phyloP scores from a whole-genome alignment of 2,329 filamentous ascomycete species.

The Podosphaera aphanis region DNA sequence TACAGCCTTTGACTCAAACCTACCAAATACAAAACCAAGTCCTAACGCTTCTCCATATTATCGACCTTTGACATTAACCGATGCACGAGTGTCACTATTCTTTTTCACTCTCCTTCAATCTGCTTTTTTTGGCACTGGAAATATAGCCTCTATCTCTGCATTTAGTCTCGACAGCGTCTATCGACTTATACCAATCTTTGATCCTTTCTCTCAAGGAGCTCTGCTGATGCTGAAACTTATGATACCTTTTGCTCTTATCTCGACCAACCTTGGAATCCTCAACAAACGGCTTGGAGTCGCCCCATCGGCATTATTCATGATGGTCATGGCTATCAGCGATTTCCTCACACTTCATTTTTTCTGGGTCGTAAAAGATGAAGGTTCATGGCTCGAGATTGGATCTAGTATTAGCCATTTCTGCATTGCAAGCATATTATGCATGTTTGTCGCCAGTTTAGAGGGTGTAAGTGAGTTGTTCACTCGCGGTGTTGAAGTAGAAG shows the following conservation, averaged over 20 bases:
- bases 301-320: conserved; percentile 77
- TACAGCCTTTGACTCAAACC: conserved; percentile 4
- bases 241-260: conserved; percentile 80
- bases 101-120: conserved; percentile 89
- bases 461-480: conserved; percentile 67
- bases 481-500: conserved; percentile 47
- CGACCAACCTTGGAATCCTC: conserved; percentile 78
- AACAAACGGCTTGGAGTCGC: conserved; percentile 67
- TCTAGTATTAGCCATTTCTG: conserved; percentile 90
- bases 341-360: conserved; percentile 90
- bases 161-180: conserved; percentile 82
- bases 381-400: conserved; percentile 91
- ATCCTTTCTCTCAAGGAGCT: conserved; percentile 75
- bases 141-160: conserved; percentile 78
- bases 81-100: conserved; percentile 73
- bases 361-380: conserved; percentile 90
- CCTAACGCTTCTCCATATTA: conserved; percentile 12
- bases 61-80: conserved; percentile 54
- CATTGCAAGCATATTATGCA: conserved; percentile 70
- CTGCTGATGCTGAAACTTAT: conserved; percentile 74
- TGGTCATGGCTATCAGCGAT: conserved; percentile 78
- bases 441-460: conserved; percentile 78
- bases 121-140: conserved; percentile 90
- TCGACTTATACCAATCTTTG: conserved; percentile 75
- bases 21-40: conserved; percentile 10